Percentiles rank a stretch among this genome's conserved stretches.
phyloP scores from a whole-genome alignment of 192 early-diverging fungal species.

The Backusella tuberculispora region DNA sequence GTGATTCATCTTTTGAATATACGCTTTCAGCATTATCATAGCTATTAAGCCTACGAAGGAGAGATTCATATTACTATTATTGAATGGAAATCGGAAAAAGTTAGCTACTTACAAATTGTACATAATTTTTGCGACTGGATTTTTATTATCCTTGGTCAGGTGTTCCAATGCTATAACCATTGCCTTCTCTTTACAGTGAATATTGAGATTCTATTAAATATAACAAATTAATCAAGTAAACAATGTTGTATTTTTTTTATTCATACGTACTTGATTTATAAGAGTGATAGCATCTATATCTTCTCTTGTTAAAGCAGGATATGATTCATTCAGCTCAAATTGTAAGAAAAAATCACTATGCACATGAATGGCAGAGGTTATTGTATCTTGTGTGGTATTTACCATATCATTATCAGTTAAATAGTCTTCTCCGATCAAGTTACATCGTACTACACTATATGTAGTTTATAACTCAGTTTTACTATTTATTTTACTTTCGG shows the following conservation, averaged over 20 bases:
- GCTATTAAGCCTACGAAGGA: constrained; percentile 14
- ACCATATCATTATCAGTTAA: too few relatives aligned
- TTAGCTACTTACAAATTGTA: constrained; percentile 15
- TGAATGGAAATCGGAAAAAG: constrained; percentile 11
- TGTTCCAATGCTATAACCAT: constrained; percentile 2
- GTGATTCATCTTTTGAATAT: constrained; percentile 11
- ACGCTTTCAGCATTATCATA: neutral
- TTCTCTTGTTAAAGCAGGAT: neutral
- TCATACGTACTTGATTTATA: constrained; percentile 9
- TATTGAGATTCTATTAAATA: constrained; percentile 22
- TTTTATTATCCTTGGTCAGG: constrained; percentile 3
- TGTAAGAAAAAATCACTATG: neutral
- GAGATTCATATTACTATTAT: constrained; percentile 1
- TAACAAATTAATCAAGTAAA: neutral
- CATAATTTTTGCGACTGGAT: constrained; percentile 14
- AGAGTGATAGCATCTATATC: neutral
- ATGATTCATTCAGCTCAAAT: constrained; percentile 4
- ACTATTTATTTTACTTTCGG: too few relatives aligned
- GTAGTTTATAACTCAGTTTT: too few relatives aligned
- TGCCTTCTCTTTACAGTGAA: constrained; percentile 2
- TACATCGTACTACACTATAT: too few relatives aligned
- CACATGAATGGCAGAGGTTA: neutral
- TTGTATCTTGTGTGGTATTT: too few relatives aligned
- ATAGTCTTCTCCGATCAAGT: too few relatives aligned
- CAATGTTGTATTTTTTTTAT: constrained; percentile 7